Evolutionary conservation across 257 asterid genomes (phyloP).

Genomic region (Fraxinus pennsylvanica): DNA sequence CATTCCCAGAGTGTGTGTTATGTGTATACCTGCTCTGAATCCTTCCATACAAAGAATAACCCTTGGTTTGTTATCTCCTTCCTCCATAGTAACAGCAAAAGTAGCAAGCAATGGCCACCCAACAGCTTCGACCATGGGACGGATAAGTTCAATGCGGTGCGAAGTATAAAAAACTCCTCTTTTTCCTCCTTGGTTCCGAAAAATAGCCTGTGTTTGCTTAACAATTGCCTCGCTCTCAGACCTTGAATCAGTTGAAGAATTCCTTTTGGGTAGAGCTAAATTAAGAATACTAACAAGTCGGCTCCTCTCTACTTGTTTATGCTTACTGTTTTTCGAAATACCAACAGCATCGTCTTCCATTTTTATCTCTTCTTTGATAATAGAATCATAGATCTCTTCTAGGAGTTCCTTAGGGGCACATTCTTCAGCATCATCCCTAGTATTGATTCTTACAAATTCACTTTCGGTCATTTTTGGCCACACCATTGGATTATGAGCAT

Average conservation of each 20-base stretch:
- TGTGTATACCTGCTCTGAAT: constrained; percentile 91
- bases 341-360: constrained; percentile 84
- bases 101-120: constrained; percentile 99
- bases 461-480: constrained; percentile 97
- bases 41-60: constrained; percentile 95
- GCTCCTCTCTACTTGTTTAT: constrained; percentile 68
- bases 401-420: constrained; percentile 87
- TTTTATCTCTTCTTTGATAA: constrained; percentile 88
- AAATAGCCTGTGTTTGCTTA: constrained; percentile 78
- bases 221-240: constrained; percentile 83
- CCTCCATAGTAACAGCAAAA: constrained; percentile 98
- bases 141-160: constrained; percentile 79
- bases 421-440: constrained; percentile 82
- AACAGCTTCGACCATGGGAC: constrained; percentile 95
- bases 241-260: constrained; percentile 63
- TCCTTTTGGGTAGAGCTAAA: constrained; percentile 87
- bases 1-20: constrained; percentile 92
- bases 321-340: constrained; percentile 63
- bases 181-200: constrained; percentile 77
- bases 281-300: constrained; percentile 84
- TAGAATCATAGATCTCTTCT: constrained; percentile 96
- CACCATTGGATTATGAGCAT: constrained; percentile 98
- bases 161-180: constrained; percentile 91
- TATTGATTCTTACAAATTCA: constrained; percentile 82
- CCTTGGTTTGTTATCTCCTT: constrained; percentile 91